Evolutionary conservation across 1,139 yeast genomes (phyloP).

Genomic region (Yamadazyma oceani): DNA sequence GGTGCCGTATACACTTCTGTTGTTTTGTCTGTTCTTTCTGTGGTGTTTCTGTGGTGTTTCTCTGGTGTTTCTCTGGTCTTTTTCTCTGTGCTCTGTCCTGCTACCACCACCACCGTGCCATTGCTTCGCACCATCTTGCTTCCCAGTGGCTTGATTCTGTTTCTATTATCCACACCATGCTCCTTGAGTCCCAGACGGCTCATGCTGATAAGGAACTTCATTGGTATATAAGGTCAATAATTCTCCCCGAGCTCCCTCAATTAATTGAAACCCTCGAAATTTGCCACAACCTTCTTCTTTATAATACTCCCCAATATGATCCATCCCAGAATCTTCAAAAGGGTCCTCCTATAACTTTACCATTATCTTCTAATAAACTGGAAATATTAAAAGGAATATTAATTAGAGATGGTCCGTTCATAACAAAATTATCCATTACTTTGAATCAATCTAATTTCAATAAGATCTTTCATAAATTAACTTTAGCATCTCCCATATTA

Average conservation of each 20-base stretch:
- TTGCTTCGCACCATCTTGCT: too few species aligned
- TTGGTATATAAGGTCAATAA: slow-evolving; percentile 35
- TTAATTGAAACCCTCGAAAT: slow-evolving; percentile 41
- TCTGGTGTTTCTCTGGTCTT: too few species aligned
- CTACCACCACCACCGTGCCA: too few species aligned
- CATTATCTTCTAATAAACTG: slow-evolving; percentile 39
- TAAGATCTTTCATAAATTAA: slow-evolving; percentile 26
- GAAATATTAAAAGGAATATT: slow-evolving; percentile 43
- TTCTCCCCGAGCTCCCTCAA: slow-evolving; percentile 41
- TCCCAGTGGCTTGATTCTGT: too few species aligned
- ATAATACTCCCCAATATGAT: slow-evolving; percentile 36
- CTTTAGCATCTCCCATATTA: slow-evolving; percentile 29
- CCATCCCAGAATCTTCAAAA: slow-evolving; percentile 4
- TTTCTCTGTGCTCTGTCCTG: too few species aligned
- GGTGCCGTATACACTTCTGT: too few species aligned
- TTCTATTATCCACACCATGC: too few species aligned
- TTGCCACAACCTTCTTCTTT: slow-evolving; percentile 38
- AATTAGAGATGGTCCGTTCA: slow-evolving; percentile 41
- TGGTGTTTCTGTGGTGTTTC: too few species aligned
- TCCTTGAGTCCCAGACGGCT: slow-evolving; percentile 1
- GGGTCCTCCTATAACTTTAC: slow-evolving; percentile 42
- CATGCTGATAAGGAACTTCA: slow-evolving; percentile 38
- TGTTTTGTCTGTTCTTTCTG: too few species aligned
- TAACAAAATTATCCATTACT: slow-evolving; percentile 31
- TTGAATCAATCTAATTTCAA: slow-evolving; percentile 25